Evolutionary conservation across 805 yeast genomes (phyloP).

Genomic region (Barnettozyma siamensis): DNA sequence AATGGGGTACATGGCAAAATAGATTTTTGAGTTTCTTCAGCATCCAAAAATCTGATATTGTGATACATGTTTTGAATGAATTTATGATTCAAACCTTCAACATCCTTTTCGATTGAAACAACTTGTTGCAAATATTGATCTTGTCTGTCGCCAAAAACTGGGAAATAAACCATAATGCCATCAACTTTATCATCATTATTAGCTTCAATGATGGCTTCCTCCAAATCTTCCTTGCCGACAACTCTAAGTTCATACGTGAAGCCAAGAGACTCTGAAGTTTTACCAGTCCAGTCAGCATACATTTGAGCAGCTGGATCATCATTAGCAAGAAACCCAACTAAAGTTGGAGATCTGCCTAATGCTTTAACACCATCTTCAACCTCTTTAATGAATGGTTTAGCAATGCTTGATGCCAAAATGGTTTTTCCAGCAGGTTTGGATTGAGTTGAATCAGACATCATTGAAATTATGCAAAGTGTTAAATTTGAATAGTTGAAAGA

Average conservation of each 20-base stretch:
- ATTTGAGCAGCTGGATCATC: conserved; percentile 90
- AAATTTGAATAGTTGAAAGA: neutral
- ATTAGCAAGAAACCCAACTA: conserved; percentile 91
- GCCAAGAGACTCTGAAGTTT: conserved; percentile 82
- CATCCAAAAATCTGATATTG: conserved; percentile 79
- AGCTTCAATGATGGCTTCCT: conserved; percentile 76
- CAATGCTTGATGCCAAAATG: conserved; percentile 79
- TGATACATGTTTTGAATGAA: conserved; percentile 95
- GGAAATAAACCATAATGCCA: conserved; percentile 97
- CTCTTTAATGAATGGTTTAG: conserved; percentile 76
- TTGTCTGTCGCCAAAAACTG: conserved; percentile 92
- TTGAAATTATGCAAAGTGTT: neutral
- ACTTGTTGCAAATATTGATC: conserved; percentile 95
- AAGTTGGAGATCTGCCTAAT: conserved; percentile 56
- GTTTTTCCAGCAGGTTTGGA: conserved; percentile 56
- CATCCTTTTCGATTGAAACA: conserved; percentile 87
- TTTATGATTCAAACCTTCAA: conserved; percentile 88
- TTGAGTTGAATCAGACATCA: conserved; percentile 22
- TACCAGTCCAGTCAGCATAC: conserved; percentile 96
- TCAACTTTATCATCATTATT: conserved; percentile 70
- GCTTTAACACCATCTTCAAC: conserved; percentile 49
- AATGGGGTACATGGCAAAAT: conserved; percentile 95
- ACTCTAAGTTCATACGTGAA: conserved; percentile 76
- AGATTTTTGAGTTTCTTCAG: conserved; percentile 61
- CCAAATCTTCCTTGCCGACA: conserved; percentile 72